Percentiles rank a stretch among this genome's conserved stretches.
Conservation (phyloP, 768 basidiomycete species). For the Pleurotus salmoneostramineus region DNA sequence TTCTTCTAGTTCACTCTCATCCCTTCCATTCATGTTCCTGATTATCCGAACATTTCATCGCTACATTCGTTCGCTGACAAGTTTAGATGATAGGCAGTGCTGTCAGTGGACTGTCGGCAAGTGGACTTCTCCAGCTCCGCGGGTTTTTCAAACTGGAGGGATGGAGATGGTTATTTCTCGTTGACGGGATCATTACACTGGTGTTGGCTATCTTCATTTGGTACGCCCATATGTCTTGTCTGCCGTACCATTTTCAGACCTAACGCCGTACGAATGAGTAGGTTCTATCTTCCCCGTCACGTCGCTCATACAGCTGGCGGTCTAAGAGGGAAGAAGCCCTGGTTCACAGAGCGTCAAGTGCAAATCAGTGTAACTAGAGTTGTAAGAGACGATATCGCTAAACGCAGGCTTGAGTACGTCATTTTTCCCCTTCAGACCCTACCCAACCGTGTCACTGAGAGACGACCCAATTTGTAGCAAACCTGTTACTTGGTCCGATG, state of each 20-base stretch:
- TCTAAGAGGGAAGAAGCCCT: neutral
- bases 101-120: conserved; percentile 4
- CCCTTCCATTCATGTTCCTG: neutral
- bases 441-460: neutral
- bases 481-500: conserved; percentile 4
- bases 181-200: neutral
- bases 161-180: conserved; percentile 4
- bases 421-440: neutral
- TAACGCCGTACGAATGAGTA: neutral
- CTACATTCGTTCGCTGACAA: neutral
- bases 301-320: neutral
- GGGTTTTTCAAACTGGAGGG: conserved; percentile 5
- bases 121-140: conserved; percentile 2
- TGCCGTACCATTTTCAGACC: neutral
- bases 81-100: conserved; percentile 7
- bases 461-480: neutral
- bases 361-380: conserved; percentile 5
- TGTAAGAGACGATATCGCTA: conserved; percentile 4
- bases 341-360: conserved; percentile 5
- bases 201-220: conserved; percentile 2
- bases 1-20: neutral
- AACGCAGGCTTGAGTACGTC: conserved; percentile 1
- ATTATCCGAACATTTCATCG: neutral
- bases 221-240: neutral
- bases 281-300: conserved; percentile 5